Base-by-base conservation (phyloP, 2,329 filamentous ascomycete genomes). In the Diaporthe eres region DNA sequence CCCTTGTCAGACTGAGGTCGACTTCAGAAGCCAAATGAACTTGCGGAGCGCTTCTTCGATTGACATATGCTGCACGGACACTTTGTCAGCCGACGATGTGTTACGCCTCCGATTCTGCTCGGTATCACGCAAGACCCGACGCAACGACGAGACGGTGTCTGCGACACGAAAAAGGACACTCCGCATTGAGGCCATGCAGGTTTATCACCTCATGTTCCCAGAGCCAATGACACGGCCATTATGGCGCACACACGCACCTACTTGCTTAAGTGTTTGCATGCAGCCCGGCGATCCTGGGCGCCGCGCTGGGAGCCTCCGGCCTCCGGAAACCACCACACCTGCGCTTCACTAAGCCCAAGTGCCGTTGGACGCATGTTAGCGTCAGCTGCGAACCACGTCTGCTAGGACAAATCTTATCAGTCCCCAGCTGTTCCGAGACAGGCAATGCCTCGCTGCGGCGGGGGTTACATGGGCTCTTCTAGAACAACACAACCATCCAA, bases 191-290 rank as follows among this genome's bases (percentile, higher is more conserved):
- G 28, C 61, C 53, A 42, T 72, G 74, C 74, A 73, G 70, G 63
- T 60, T 60, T 73, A 73, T 75, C 74, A 65, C 47, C 70, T 73
- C 70, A 44, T 31, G 49, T 67, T 22, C 22, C 34, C 42, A 49
- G 74, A 67, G 67, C 74, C 74, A 75, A 75, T 75, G 58, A n/a
- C 68, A 67, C 13, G 22, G 55, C 51, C 60, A 25, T 25, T 39
- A 39, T 6, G 42, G 44, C 47, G 19, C 44, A 39, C 55, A 71
- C 65, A 34, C 65, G 47, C 65, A n/a, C 65, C 65, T 44, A 65
- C 53, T 57, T 58, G n/a, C 44, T 51, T 67, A 58, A 72, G 74
- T 75, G 74, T 55, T 67, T 75, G 74, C 74, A 75, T 75, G 61
- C 70, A 63, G 58, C 37, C 39, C 39, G 60, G 58, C 71, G 70